A percentile compares a stretch with the other conserved stretches of the same genome.
Evolutionary conservation across 441 rosid genomes (phyloP).

Genomic region (Bocquillonia castaneifolia): DNA sequence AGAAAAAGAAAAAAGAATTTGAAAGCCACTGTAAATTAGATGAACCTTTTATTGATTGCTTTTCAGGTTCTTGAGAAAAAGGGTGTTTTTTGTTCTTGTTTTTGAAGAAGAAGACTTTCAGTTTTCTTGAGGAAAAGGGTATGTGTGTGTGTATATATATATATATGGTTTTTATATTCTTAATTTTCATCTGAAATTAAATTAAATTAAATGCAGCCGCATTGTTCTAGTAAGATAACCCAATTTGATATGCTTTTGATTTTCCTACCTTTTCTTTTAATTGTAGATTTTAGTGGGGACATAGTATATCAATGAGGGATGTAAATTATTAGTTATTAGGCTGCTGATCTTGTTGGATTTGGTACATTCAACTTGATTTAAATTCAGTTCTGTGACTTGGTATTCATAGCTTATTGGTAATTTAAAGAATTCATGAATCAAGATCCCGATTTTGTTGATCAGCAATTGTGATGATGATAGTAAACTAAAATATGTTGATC

Average conservation of each 20-base stretch:
- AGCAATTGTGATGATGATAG: neutral
- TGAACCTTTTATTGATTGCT: neutral
- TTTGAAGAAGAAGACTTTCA: too few relatives aligned
- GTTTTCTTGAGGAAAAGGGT: neutral
- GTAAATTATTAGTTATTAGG: too few relatives aligned
- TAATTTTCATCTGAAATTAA: too few relatives aligned
- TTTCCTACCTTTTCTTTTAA: too few relatives aligned
- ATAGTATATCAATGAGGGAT: neutral
- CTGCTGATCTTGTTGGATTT: neutral
- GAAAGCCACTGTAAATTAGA: neutral
- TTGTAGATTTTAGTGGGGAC: neutral
- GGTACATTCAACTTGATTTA: neutral
- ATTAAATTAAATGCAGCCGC: too few relatives aligned
- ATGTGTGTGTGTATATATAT: neutral
- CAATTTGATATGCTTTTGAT: too few relatives aligned
- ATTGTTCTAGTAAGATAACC: too few relatives aligned
- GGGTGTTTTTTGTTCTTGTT: neutral
- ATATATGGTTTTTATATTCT: too few relatives aligned
- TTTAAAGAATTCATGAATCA: neutral
- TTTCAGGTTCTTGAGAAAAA: neutral
- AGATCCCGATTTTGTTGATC: neutral
- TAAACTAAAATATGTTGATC: neutral
- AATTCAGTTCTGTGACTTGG: neutral
- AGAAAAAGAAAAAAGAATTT: neutral
- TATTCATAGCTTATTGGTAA: too few relatives aligned